These are phyloP conservation scores for Silene coronaria DNA, from an alignment of 179 eudicot genomes.

Conservation along the genomic window DNA sequence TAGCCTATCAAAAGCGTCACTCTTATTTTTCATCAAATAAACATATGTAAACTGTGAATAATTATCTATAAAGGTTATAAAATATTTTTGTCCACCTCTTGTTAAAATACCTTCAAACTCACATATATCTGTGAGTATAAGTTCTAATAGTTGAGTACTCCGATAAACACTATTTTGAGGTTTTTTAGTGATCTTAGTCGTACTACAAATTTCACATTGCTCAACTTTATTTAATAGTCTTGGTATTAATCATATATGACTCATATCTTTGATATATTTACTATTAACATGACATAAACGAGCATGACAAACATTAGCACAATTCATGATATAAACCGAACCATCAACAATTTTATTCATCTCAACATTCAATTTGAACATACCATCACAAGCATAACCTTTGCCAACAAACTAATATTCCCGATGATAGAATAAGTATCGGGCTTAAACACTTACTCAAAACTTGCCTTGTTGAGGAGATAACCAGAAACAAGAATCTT, in stretches of 20 bases:
- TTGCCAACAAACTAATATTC: too few relatives aligned
- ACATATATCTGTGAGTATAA: background rate
- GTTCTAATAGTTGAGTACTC: background rate
- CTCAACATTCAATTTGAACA: slow-evolving; percentile 9
- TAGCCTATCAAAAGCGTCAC: too few relatives aligned
- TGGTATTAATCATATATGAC: background rate
- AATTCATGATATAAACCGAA: slow-evolving; percentile 3
- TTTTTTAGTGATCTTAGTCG: slow-evolving; percentile 2
- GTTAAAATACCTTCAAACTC: background rate
- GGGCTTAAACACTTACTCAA: too few relatives aligned
- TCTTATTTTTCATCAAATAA: too few relatives aligned
- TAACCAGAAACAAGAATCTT: too few relatives aligned
- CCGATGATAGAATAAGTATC: too few relatives aligned
- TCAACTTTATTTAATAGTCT: background rate
- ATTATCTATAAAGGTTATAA: too few relatives aligned
- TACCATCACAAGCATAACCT: background rate
- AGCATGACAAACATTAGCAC: slow-evolving; percentile 1
- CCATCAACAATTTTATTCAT: background rate
- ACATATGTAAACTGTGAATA: too few relatives aligned
- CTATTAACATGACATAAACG: slow-evolving; percentile 9
- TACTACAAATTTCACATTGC: background rate
- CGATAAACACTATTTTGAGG: background rate
- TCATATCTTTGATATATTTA: too few relatives aligned
- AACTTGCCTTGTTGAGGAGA: too few relatives aligned
- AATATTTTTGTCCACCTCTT: too few relatives aligned